Base-by-base conservation (phyloP, 176 grass and related monocot genomes). In the Canna indica region DNA sequence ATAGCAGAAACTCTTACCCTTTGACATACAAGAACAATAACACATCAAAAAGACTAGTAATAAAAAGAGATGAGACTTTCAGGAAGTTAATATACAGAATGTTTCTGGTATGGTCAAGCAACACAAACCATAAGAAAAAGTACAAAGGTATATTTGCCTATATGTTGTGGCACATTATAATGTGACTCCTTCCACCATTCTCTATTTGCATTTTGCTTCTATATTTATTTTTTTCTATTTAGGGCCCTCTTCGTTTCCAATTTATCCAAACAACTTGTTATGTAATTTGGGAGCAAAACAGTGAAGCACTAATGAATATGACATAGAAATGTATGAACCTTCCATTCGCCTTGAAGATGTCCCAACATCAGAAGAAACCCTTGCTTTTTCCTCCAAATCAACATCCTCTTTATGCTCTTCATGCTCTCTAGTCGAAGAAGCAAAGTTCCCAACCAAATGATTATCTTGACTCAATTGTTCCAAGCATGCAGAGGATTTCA, bases 401-500 rank as follows among this genome's bases (percentile, higher is more conserved):
- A 1, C 3, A 25, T 44, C 59, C n/a, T 69, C 47, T 17, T 69
- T 77, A 18, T 58, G 24, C 16, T 58, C 64, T 44, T 58, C 33
- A 24, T 41, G 27, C 31, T 70, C 57, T 67, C n/a, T 41, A 48
- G 78, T 78, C 36, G 62, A 78, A 46, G 41, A 76, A 53, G 56
- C 78, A 52, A 53, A 69, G 64, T 73, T 67, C 31, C 9, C 15
- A 15, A 12, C 17, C 53, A n/a, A 32, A 9, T 44, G 14, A 41
- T 47, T 22, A 12, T 59, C 22, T 73, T 67, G 52, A 18, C 58
- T 24, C 10, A 57, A 50, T 64, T 76, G 76, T 56, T 67, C 36
- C 36, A 7, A 42, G 38, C 22, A 76, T 67, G 85, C 16, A 3
- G 75, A 64, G 61, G 80, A 39, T 61, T 89, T 91, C 79, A 91